Base-by-base conservation (phyloP, 345 rosid species). In the Durio zibethinus region DNA sequence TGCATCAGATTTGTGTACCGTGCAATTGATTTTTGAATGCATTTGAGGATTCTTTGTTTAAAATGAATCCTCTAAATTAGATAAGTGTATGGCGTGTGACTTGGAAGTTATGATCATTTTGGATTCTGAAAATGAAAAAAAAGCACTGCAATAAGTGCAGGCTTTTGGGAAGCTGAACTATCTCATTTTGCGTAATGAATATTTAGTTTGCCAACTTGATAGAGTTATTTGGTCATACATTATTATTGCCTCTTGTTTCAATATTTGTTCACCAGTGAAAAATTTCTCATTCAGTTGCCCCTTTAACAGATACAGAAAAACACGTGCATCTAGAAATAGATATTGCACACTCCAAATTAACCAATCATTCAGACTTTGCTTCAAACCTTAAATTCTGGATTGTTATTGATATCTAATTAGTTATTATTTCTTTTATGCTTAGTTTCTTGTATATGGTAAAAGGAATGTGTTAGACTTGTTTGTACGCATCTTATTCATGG, bases 381-480 rank as follows among this genome's bases (percentile, higher is more conserved):
- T 66, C 9, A 40, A 2, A 40, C 14, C 31, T n/a, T 66, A 21
- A 40, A 21, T 11, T 40, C 3, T 1, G 11, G 48, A 38, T 4
- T 65, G 4, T 67, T 67, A 23, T 23, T 12, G n/a, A 68, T 43
- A 2, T 11, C n/a, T 8, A 68, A 68, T 68, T 15, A 16, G 10
- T 43, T 43, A 25, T 36, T 78, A 25, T 64, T 45, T 29, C 27
- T 29, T 2, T 45, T 50, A 10, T 27, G 31, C 27, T 29, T 31
- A 48, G 27, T 50, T 72, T 48, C n/a, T 35, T 52, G n/a, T 54
- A 6, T 27, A 54, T 11, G 48, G 50, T 52, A 67, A 78, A 78
- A 79, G 25, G 76, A 65, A 10, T 77, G 15, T 73, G 66, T 67
- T 73, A 68, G 61, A 69, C 10, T 0, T 15, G 20, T 63, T 35